A percentile compares a stretch with the other conserved stretches of the same genome.
These are phyloP conservation scores for Chalciporus piperatoides DNA, from an alignment of 1,284 basidiomycete species.

Conservation along the genomic window DNA sequence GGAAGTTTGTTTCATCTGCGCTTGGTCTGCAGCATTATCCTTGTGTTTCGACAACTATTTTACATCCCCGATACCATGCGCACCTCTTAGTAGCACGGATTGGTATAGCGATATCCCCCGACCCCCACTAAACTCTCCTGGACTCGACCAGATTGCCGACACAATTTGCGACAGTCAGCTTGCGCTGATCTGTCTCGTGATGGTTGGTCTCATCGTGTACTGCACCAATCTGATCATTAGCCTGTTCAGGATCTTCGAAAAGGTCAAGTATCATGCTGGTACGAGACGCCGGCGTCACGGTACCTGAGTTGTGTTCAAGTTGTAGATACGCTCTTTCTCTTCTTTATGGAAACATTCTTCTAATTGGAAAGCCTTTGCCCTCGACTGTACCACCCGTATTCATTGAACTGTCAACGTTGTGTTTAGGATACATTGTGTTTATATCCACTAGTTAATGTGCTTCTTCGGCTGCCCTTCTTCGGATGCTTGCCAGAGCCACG, in stretches of 20 bases:
- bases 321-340: background rate
- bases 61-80: slow-evolving; percentile 80
- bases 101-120: slow-evolving; percentile 70
- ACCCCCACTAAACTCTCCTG: slow-evolving; percentile 39
- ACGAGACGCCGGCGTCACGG: slow-evolving; percentile 14
- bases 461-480: too few species aligned
- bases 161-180: slow-evolving; percentile 68
- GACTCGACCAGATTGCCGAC: slow-evolving; percentile 44
- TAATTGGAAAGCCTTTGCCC: background rate
- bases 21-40: slow-evolving; percentile 88
- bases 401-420: background rate
- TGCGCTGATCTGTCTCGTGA: slow-evolving; percentile 71
- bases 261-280: slow-evolving; percentile 63
- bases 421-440: background rate
- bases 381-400: background rate
- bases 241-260: slow-evolving; percentile 84
- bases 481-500: too few species aligned
- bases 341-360: slow-evolving; percentile 2
- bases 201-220: slow-evolving; percentile 72
- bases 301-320: slow-evolving; percentile 13
- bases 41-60: slow-evolving; percentile 91
- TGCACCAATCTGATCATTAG: slow-evolving; percentile 80
- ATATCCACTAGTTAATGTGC: too few species aligned
- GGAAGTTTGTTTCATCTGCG: slow-evolving; percentile 86
- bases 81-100: slow-evolving; percentile 49